phyloP scores from a whole-genome alignment of 2,329 filamentous ascomycete species.

The Chaetomium olivaceum region DNA sequence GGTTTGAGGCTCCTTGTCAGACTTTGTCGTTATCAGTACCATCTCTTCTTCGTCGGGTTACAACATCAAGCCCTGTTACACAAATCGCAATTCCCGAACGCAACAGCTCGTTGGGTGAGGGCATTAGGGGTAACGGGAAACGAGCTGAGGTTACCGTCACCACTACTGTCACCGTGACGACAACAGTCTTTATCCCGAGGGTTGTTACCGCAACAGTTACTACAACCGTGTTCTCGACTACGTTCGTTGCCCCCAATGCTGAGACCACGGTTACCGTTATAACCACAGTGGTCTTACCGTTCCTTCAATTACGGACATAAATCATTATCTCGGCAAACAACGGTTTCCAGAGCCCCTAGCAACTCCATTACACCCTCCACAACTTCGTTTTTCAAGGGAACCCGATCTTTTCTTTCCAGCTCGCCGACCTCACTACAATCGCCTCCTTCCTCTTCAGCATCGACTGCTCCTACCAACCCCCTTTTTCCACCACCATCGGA shows the following conservation, averaged over 20 bases:
- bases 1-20: neutral
- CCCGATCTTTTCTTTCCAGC: neutral
- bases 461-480: neutral
- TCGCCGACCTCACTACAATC: slow-evolving; percentile 1
- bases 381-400: neutral
- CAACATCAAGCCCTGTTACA: neutral
- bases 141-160: slow-evolving; percentile 19
- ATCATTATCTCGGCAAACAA: neutral
- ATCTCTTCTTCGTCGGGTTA: neutral
- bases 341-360: neutral
- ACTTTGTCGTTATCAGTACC: neutral
- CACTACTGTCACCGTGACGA: neutral
- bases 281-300: slow-evolving; percentile 29
- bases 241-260: slow-evolving; percentile 24
- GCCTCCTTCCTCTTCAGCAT: neutral
- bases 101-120: neutral
- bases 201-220: slow-evolving; percentile 7
- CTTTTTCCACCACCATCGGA: neutral
- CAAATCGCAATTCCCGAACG: too few species aligned
- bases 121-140: neutral
- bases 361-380: neutral
- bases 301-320: slow-evolving; percentile 5
- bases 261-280: slow-evolving; percentile 22
- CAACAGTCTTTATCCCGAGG: neutral
- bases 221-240: slow-evolving; percentile 26